Evolutionary conservation across 2,329 filamentous ascomycete species (phyloP).

Genomic region (Hirsutella rhossiliensis): DNA sequence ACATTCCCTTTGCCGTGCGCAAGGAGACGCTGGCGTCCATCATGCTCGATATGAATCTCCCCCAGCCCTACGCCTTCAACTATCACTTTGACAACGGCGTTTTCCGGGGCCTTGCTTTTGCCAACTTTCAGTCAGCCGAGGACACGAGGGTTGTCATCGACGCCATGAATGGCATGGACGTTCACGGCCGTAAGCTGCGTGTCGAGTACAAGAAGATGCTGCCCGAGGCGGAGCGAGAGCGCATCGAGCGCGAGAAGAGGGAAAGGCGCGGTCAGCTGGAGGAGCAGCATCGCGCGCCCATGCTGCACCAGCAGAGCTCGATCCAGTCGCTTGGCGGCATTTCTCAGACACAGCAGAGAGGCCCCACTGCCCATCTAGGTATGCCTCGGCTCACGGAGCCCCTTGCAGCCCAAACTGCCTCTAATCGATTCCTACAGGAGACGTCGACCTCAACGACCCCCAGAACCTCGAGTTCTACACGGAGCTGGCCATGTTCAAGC

Average conservation of each 20-base stretch:
- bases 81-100: conserved; percentile 99
- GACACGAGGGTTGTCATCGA: conserved; percentile 91
- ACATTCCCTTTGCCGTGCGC: conserved; percentile 96
- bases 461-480: conserved; percentile 81
- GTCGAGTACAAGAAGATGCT: conserved; percentile 99
- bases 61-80: conserved; percentile 96
- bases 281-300: conserved; percentile 77
- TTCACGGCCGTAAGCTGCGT: conserved; percentile 85
- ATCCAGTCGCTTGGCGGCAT: conserved; percentile 64
- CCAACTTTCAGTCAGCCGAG: conserved; percentile 92
- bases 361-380: conserved; percentile 31
- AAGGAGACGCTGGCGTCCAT: conserved; percentile 88
- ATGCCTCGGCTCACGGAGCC: conserved; percentile 4
- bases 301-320: conserved; percentile 75
- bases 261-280: conserved; percentile 92
- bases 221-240: conserved; percentile 82
- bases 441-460: conserved; percentile 86
- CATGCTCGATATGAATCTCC: conserved; percentile 90
- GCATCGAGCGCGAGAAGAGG: conserved; percentile 93
- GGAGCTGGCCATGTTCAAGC: conserved; percentile 79
- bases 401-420: background rate
- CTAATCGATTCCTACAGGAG: conserved; percentile 25
- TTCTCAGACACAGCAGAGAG: conserved; percentile 47
- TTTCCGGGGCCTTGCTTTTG: conserved; percentile 90
- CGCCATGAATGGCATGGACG: conserved; percentile 86